Base-by-base conservation (phyloP, 2,329 filamentous ascomycete species). In the Pseudocercospora musae region DNA sequence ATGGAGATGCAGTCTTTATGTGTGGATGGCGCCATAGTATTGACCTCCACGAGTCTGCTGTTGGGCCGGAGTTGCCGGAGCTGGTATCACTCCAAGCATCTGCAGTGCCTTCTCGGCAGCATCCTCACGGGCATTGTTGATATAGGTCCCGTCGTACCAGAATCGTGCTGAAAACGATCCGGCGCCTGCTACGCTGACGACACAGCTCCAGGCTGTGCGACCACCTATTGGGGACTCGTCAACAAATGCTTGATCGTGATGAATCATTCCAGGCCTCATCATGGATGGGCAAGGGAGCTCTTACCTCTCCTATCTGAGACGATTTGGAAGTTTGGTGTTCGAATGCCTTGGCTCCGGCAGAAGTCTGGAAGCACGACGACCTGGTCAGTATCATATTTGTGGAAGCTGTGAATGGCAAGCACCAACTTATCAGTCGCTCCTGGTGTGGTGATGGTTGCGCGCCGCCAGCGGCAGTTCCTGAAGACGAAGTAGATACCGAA, bases 81-180 rank as follows among this genome's bases (percentile, higher is more conserved):
- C 46, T 8, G 70, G 70, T 42, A 72, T 59, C 57, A 72, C 70
- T 25, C 70, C 72, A 59, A 90, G 76, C 77, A 82, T 84, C 72
- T 82, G 84, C 64, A 90, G 76, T 25, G 92, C 92, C 65, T 89
- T 84, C 78, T 96, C 91, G 67, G 92, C 92, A n/a, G 91, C 92
- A 75, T 96, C 92, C 77, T 96, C 92, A 78, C 87, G 89, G 62
- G 92, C 92, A 73, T 96, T 96, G 81, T 93, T 87, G 76, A 94
- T 83, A 73, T 91, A 92, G 74, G 91, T 87, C 64, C 92, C 92
- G 76, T 96, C 92, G 78, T 96, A 96, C 91, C 91, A 96, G 78
- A 87, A 96, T 66, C 91, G 86, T 52, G 92, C 92, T n/a, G 83
- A 75, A 70, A 91, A 83, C 52, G 79, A 82, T 56, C 83, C 79